Conservation (phyloP, 805 yeast genomes). For the Yamadazyma takamatsuzukensis region DNA sequence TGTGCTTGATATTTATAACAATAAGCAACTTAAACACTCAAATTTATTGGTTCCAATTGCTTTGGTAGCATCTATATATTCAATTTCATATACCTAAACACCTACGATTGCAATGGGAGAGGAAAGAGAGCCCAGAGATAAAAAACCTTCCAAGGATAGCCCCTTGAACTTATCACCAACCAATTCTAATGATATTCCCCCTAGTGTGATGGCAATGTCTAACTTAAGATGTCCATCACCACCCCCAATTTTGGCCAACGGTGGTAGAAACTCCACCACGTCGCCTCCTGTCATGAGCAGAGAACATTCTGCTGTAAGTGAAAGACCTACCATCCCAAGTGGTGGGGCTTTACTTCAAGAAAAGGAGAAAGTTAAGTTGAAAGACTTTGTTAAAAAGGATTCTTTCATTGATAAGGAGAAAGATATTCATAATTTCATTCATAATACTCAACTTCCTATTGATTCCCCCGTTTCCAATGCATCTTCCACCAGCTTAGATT, state of each 20-base stretch:
- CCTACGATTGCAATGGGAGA: too few species aligned
- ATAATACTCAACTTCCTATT: conserved; percentile 44
- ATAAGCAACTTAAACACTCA: too few species aligned
- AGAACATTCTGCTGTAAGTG: not conserved
- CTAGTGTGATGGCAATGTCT: conserved; percentile 56
- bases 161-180: too few species aligned
- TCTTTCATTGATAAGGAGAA: conserved; percentile 23
- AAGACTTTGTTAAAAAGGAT: conserved; percentile 4
- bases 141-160: too few species aligned
- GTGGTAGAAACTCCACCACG: conserved; percentile 8
- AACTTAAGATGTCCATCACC: conserved; percentile 66
- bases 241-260: conserved; percentile 55
- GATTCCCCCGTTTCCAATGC: conserved; percentile 14
- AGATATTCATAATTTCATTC: conserved; percentile 59
- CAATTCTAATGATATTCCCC: conserved; percentile 28
- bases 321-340: conserved; percentile 32
- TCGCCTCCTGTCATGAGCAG: conserved; percentile 9
- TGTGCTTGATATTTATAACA: too few species aligned
- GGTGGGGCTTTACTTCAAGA: conserved; percentile 44
- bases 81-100: too few species aligned
- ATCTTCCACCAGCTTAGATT: conserved; percentile 23
- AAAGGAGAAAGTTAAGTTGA: conserved; percentile 10
- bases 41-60: too few species aligned
- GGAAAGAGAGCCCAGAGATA: too few species aligned
- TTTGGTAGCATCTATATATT: too few species aligned